These are phyloP conservation scores for Apiotrichum gracile DNA, from an alignment of 1,284 basidiomycete genomes.

Conservation along the genomic window DNA sequence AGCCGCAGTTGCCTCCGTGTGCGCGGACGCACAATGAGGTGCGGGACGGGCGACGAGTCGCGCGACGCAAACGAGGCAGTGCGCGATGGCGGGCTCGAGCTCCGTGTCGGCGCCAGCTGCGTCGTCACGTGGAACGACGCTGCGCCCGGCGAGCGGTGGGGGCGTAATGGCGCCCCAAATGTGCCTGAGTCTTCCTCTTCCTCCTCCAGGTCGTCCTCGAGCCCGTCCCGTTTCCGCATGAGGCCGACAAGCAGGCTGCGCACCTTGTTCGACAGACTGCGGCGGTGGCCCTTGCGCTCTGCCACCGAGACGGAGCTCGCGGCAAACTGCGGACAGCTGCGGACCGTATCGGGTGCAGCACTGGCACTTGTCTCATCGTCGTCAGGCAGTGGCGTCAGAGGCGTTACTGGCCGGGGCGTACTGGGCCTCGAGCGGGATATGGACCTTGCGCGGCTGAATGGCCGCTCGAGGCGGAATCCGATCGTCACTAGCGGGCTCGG, in stretches of 20 bases:
- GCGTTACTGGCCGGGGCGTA: too few species aligned
- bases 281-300: conserved; percentile 9
- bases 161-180: conserved; percentile 18
- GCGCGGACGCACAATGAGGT: not conserved
- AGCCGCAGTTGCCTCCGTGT: not conserved
- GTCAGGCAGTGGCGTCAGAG: not conserved
- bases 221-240: conserved; percentile 3
- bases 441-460: not conserved
- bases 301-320: too few species aligned
- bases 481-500: not conserved
- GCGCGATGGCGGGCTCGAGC: conserved; percentile 5
- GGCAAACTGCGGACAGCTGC: too few species aligned
- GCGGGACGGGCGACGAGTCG: not conserved
- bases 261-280: conserved; percentile 25
- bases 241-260: conserved; percentile 21
- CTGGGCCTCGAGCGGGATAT: too few species aligned
- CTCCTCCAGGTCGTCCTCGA: not conserved
- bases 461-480: not conserved
- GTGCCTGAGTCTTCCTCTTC: not conserved
- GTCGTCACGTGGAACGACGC: conserved; percentile 23
- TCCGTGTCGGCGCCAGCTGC: conserved; percentile 9
- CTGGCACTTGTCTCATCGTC: too few species aligned
- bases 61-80: not conserved
- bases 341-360: too few species aligned
- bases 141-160: conserved; percentile 30